Percentiles rank a stretch among this genome's conserved stretches.
Evolutionary conservation across 176 grass and related monocot genomes (phyloP).

Genomic region (Phragmites australis): DNA sequence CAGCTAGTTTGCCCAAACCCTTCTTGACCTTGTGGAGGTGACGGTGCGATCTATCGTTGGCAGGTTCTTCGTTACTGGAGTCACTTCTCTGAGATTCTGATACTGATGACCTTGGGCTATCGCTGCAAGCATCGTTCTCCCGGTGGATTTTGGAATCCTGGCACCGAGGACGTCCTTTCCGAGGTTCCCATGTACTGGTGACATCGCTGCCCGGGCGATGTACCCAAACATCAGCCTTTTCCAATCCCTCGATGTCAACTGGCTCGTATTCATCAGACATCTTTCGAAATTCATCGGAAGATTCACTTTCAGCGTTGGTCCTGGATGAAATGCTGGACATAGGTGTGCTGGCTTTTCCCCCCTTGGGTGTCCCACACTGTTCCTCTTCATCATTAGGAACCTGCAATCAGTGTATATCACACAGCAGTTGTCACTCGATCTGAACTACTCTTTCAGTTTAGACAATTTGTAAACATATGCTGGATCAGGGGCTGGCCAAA

Average conservation of each 20-base stretch:
- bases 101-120: constrained; percentile 51
- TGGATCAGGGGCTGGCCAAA: background rate
- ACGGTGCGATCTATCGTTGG: constrained; percentile 33
- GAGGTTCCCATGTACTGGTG: constrained; percentile 60
- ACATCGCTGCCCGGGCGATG: constrained; percentile 70
- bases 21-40: constrained; percentile 59
- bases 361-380: constrained; percentile 34
- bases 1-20: constrained; percentile 70
- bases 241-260: constrained; percentile 70
- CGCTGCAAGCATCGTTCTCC: constrained; percentile 46
- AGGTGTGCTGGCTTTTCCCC: constrained; percentile 41
- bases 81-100: constrained; percentile 68
- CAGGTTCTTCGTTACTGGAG: constrained; percentile 60
- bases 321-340: constrained; percentile 39
- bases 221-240: constrained; percentile 79
- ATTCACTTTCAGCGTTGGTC: constrained; percentile 35
- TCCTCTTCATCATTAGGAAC: constrained; percentile 36
- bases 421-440: background rate
- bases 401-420: constrained; percentile 26
- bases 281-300: constrained; percentile 38
- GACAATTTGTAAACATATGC: background rate
- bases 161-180: constrained; percentile 60
- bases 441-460: background rate
- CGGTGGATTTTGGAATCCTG: constrained; percentile 57
- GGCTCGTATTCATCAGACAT: constrained; percentile 82